Evolutionary conservation across 202 grass and related monocot genomes (phyloP).

Genomic region (Alloteropsis angusta): DNA sequence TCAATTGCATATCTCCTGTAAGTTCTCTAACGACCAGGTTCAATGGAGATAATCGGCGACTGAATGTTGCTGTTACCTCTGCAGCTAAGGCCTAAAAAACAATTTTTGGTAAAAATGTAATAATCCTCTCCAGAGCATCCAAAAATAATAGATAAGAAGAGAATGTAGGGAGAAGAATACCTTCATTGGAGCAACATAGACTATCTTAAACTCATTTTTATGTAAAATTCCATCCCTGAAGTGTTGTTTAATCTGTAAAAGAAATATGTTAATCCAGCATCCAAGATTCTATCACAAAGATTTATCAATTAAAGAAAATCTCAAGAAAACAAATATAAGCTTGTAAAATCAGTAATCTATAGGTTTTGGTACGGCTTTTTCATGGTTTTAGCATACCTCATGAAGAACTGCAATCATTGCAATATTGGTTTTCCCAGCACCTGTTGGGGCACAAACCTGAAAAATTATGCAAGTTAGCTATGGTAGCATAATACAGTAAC

Average conservation of each 20-base stretch:
- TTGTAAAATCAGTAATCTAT: neutral
- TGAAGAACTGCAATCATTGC: slow-evolving; percentile 98
- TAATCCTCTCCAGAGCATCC: neutral
- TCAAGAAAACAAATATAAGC: neutral
- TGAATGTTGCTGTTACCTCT: slow-evolving; percentile 88
- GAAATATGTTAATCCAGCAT: neutral
- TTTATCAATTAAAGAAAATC: slow-evolving; percentile 7
- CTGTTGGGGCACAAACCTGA: slow-evolving; percentile 97
- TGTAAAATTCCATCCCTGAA: slow-evolving; percentile 92
- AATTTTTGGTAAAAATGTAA: slow-evolving; percentile 14
- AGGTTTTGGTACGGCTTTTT: slow-evolving; percentile 9
- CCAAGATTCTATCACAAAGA: neutral
- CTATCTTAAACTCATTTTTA: slow-evolving; percentile 98
- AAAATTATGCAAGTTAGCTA: slow-evolving; percentile 32
- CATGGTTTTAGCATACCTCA: slow-evolving; percentile 48
- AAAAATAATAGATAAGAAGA: slow-evolving; percentile 6
- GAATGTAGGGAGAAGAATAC: slow-evolving; percentile 32
- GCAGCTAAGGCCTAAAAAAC: slow-evolving; percentile 77
- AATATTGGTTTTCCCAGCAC: slow-evolving; percentile 99
- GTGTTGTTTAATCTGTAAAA: slow-evolving; percentile 84
- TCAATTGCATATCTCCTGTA: slow-evolving; percentile 95
- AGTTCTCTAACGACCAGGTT: slow-evolving; percentile 84
- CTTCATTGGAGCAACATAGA: slow-evolving; percentile 99
- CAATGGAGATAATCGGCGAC: slow-evolving; percentile 66
- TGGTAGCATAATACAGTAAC: neutral